A percentile compares a stretch with the other conserved stretches of the same genome.
These are phyloP conservation scores for Candida glaebosa DNA, from an alignment of 805 yeast genomes.

Conservation along the genomic window DNA sequence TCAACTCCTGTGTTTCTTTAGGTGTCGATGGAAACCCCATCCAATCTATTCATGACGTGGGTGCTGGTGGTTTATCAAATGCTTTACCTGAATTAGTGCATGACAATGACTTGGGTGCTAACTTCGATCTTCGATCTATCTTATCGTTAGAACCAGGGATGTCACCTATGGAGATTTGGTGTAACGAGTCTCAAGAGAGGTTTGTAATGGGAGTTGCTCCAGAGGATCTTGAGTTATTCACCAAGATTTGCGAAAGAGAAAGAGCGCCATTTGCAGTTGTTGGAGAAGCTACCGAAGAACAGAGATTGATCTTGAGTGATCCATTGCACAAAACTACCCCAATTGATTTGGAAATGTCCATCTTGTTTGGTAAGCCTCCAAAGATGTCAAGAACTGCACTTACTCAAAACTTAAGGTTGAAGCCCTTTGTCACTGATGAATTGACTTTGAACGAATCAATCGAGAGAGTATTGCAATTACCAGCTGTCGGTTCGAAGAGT, in stretches of 20 bases:
- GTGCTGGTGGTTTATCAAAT: slow-evolving; percentile 98
- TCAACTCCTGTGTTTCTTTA: slow-evolving; percentile 85
- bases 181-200: slow-evolving; percentile 98
- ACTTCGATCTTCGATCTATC: slow-evolving; percentile 85
- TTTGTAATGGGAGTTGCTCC: slow-evolving; percentile 91
- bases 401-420: slow-evolving; percentile 57
- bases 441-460: slow-evolving; percentile 59
- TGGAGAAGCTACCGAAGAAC: slow-evolving; percentile 87
- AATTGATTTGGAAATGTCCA: slow-evolving; percentile 92
- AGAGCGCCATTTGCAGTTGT: slow-evolving; percentile 96
- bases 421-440: slow-evolving; percentile 29
- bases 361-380: slow-evolving; percentile 95
- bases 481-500: slow-evolving; percentile 92
- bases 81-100: slow-evolving; percentile 97
- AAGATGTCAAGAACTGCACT: slow-evolving; percentile 78
- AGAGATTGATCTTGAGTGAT: slow-evolving; percentile 79
- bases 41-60: slow-evolving; percentile 96
- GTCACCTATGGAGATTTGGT: slow-evolving; percentile 99
- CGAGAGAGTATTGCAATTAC: slow-evolving; percentile 78
- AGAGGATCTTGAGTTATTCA: slow-evolving; percentile 66
- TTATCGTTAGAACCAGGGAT: slow-evolving; percentile 92
- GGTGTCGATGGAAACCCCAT: slow-evolving; percentile 70
- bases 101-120: slow-evolving; percentile 94
- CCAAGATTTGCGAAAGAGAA: slow-evolving; percentile 85
- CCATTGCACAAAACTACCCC: slow-evolving; percentile 75